Evolutionary conservation across 352 stramenopile species (phyloP).

Genomic region (Globisporangium emineosum): DNA sequence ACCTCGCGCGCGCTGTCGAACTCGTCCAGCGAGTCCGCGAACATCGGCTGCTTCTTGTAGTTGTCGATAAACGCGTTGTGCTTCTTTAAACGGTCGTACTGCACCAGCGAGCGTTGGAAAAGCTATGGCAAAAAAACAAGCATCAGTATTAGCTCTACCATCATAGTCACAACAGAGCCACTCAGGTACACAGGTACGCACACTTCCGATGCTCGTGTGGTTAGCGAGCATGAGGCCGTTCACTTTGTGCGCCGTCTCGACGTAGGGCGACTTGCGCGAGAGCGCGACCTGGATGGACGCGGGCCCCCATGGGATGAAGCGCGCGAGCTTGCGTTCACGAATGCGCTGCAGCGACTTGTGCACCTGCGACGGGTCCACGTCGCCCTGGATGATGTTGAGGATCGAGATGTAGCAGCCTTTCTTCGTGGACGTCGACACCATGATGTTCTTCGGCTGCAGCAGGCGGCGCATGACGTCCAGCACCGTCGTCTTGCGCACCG

Average conservation of each 20-base stretch:
- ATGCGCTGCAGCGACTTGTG: slow-evolving; percentile 99
- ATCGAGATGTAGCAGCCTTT: slow-evolving; percentile 99
- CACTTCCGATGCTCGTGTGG: slow-evolving; percentile 95
- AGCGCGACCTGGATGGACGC: slow-evolving; percentile 99
- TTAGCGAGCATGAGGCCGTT: slow-evolving; percentile 99
- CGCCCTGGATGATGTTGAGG: slow-evolving; percentile 99
- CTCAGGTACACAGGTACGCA: slow-evolving; percentile 23
- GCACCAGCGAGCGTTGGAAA: slow-evolving; percentile 90
- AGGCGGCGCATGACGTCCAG: slow-evolving; percentile 98
- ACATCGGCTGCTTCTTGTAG: slow-evolving; percentile 98
- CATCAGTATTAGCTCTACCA: neutral
- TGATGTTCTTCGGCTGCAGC: slow-evolving; percentile 98
- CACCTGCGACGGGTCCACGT: slow-evolving; percentile 97
- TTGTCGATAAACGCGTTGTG: slow-evolving; percentile 99
- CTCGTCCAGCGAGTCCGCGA: slow-evolving; percentile 86
- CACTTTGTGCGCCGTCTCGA: slow-evolving; percentile 96
- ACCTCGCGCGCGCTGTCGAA: slow-evolving; percentile 85
- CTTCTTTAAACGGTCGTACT: slow-evolving; percentile 97
- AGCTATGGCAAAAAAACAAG: slow-evolving; percentile 26
- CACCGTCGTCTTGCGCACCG: slow-evolving; percentile 98
- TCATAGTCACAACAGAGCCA: neutral
- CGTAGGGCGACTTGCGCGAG: slow-evolving; percentile 96
- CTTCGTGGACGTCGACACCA: slow-evolving; percentile 97
- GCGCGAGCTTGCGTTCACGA: slow-evolving; percentile 94
- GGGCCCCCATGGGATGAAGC: slow-evolving; percentile 99